Evolutionary conservation across 176 grass and related monocot species (phyloP), one percentile per base, ranked within the genome.

Genomic region (Sorghum bicolor): DNA sequence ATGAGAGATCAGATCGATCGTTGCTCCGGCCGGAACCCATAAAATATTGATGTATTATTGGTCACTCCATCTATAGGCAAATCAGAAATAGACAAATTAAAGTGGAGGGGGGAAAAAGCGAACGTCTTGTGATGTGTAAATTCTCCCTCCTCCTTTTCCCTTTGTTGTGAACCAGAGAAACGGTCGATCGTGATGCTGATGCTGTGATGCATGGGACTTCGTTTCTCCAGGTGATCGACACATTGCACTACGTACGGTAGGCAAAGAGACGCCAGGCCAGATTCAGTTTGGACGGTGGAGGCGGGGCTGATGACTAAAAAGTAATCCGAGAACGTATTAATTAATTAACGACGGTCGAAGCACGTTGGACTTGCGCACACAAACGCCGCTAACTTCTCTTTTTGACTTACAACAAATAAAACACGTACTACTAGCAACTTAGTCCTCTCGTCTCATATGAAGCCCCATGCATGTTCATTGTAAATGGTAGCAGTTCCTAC

Each of bases 41-140:
- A 83, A 34, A 90, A 90, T 78, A 86, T 79, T 83, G 45, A 0
- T 61, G 67, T 61, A 83, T 86, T 79, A 86, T 86, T 90, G 84
- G 67, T 78, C 88, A 32, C 74, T 73, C 60, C 29, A 90, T 74
- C 79, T 83, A 48, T 48, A 66, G 44, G 83, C 84, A 58, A 83
- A 86, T 86, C 88, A 19, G 69, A 70, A 26, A 38, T 32, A 19
- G 45, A 32, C 58, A 85, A 90, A 73, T 66, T 78, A 55, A 48
- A 47, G 14, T 16, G 45, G 45, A 48, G 45, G 10, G 3, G 7
- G 8, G 2, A 11, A 11, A 60, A 58, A 68, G 67, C 14, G 70
- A 16, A 77, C 26, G 4, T 31, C 22, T 1, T 67, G 10, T 17
- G 29, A 15, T 22, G 52, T 1, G 10, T 48, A 37, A 72, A 25